These are phyloP conservation scores for Globisporangium megalacanthum DNA, from an alignment of 352 stramenopile genomes.

Conservation along the genomic window DNA sequence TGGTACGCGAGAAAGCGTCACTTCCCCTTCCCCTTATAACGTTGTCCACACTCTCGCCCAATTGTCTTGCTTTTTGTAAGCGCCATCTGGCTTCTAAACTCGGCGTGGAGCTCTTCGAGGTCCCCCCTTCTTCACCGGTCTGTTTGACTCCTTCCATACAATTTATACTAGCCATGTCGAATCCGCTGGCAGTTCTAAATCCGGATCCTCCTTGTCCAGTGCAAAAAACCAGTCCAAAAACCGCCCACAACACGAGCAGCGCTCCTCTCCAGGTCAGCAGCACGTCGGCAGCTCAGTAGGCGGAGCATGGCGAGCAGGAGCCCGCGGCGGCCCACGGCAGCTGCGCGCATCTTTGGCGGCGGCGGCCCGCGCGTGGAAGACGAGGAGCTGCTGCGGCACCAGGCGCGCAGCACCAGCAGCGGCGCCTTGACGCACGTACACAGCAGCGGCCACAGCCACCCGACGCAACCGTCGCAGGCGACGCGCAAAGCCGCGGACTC, in stretches of 20 bases:
- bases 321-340: conserved; percentile 18
- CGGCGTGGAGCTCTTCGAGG: not conserved
- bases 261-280: too few species aligned
- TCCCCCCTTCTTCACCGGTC: too few species aligned
- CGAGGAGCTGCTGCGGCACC: conserved; percentile 32
- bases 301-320: conserved; percentile 10
- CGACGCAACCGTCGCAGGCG: conserved; percentile 2
- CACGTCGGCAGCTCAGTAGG: not conserved
- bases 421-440: not conserved
- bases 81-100: too few species aligned
- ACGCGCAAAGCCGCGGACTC: conserved; percentile 19
- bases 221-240: not conserved
- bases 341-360: conserved; percentile 39
- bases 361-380: conserved; percentile 48
- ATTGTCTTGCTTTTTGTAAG: too few species aligned
- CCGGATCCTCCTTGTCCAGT: not conserved
- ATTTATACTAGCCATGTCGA: too few species aligned
- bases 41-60: too few species aligned
- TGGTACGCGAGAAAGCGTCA: too few species aligned
- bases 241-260: not conserved
- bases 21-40: too few species aligned
- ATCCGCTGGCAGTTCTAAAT: too few species aligned
- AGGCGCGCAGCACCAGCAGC: conserved; percentile 21
- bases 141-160: too few species aligned
- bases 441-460: conserved; percentile 4